Evolutionary conservation across 1,139 yeast genomes (phyloP), one percentile per base, ranked within the genome.

Genomic region (Yamadazyma mexicana): DNA sequence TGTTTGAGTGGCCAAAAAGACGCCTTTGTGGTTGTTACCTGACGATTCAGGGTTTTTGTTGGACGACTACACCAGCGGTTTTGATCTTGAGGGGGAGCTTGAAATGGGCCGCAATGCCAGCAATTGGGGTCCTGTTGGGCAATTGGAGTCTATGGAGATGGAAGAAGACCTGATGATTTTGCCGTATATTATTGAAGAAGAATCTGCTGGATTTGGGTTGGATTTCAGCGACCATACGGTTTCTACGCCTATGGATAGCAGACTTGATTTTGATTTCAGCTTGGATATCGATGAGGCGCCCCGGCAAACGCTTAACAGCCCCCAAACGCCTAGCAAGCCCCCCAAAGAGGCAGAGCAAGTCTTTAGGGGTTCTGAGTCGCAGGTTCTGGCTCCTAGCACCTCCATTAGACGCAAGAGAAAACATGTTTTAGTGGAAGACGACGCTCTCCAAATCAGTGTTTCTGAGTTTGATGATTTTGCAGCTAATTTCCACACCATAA

Each of bases 401-500:
- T n/a, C n/a, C n/a, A n/a, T 20, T 20, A 28, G 8, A 14, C 11
- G 14, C 3, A 23, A 23, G 14, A 14, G 35, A 16, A 23, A 17
- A 10, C 27, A 33, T 10, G 15, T n/a, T 6, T 14, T 34, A 2
- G 22, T 34, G 8, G 26, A 16, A 10, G 37, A 34, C 27, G 17
- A n/a, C 8, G 4, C 9, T 15, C 15, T 28, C 17, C 18, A 25
- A 15, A 4, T 34, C 23, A 28, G 26, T 14, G 10, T 27, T 9
- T 12, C 10, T 8, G 31, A 34, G 11, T 35, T 31, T 20, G 33
- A 18, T 2, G 15, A n/a, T 4, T 38, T 38, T 11, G 22, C 22
- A 26, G 11, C 38, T 10, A 40, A 48, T 18, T 45, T 43, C 34
- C 37, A 38, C 37, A 34, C 25, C 31, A 42, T 35, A 34, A 50